Percentiles rank a stretch among this genome's conserved stretches.
Evolutionary conservation across 164 flowering plant species (phyloP).

Genomic region (Kalanchoe fedtschenkoi): DNA sequence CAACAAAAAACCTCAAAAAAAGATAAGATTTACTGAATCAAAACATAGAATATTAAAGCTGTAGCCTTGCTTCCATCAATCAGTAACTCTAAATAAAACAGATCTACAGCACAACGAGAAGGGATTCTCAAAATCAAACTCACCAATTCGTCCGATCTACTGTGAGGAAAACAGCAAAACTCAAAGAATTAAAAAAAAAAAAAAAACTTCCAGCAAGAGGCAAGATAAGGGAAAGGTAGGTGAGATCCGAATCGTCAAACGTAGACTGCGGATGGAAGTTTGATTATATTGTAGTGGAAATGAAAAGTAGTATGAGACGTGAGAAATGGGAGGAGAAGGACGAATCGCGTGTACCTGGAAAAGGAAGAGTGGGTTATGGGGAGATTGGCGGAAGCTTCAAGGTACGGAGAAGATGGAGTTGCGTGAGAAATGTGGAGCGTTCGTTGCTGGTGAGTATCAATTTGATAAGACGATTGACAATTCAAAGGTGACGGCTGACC

Average conservation of each 20-base stretch:
- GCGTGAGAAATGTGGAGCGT: neutral
- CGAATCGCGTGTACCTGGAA: conserved; percentile 1
- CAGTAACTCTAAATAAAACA: neutral
- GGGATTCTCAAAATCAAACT: neutral
- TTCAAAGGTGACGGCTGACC: too few species aligned
- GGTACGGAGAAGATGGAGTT: neutral
- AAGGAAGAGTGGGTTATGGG: neutral
- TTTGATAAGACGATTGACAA: too few species aligned
- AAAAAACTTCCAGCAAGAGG: too few species aligned
- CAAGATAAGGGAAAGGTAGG: too few species aligned
- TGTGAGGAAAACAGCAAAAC: neutral
- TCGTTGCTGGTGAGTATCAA: neutral
- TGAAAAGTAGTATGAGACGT: too few species aligned
- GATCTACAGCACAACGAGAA: neutral
- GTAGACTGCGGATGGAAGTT: too few species aligned
- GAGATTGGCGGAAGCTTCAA: neutral
- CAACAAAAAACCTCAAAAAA: neutral
- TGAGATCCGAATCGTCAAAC: too few species aligned
- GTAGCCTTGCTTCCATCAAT: too few species aligned
- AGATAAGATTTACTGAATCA: neutral
- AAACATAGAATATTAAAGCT: too few species aligned
- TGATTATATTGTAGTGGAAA: too few species aligned
- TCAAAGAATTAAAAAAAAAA: neutral
- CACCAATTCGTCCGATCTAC: neutral
- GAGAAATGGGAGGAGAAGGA: neutral